Percentiles rank a stretch among this genome's conserved stretches.
phyloP scores from a whole-genome alignment of 441 rosid genomes.

The Erysimum cheiri region DNA sequence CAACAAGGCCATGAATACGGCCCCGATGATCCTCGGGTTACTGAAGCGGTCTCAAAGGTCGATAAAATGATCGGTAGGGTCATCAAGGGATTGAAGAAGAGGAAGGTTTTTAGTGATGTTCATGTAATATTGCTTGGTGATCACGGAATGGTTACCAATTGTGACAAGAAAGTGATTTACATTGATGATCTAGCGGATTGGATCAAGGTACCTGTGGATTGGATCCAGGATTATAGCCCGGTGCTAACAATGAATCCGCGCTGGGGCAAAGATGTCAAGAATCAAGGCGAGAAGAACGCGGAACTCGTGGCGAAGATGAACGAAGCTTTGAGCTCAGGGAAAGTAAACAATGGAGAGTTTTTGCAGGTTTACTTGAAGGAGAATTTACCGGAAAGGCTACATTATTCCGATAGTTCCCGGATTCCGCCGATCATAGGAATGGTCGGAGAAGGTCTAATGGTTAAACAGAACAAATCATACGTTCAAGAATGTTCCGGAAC shows the following conservation, averaged over 20 bases:
- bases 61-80: constrained; percentile 81
- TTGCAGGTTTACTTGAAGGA: constrained; percentile 80
- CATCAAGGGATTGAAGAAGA: constrained; percentile 73
- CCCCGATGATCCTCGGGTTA: constrained; percentile 81
- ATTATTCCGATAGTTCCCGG: constrained; percentile 69
- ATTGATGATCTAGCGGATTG: constrained; percentile 78
- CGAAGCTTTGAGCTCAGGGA: constrained; percentile 68
- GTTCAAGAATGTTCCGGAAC: constrained; percentile 79
- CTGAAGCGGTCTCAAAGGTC: constrained; percentile 65
- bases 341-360: constrained; percentile 72
- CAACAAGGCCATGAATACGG: constrained; percentile 80
- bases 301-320: constrained; percentile 76
- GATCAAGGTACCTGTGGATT: constrained; percentile 60
- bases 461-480: constrained; percentile 63
- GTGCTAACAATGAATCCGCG: constrained; percentile 75
- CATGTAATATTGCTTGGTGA: constrained; percentile 81
- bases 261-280: constrained; percentile 43
- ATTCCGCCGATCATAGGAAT: constrained; percentile 83
- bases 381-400: constrained; percentile 77
- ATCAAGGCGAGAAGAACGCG: constrained; percentile 30
- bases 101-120: constrained; percentile 79
- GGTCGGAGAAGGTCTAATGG: constrained; percentile 72
- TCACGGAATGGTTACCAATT: constrained; percentile 96
- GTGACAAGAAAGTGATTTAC: constrained; percentile 70
- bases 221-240: constrained; percentile 73